Base-by-base conservation (phyloP, 371 early-diverging fungal genomes). In the Neoconidiobolus thromboides region DNA sequence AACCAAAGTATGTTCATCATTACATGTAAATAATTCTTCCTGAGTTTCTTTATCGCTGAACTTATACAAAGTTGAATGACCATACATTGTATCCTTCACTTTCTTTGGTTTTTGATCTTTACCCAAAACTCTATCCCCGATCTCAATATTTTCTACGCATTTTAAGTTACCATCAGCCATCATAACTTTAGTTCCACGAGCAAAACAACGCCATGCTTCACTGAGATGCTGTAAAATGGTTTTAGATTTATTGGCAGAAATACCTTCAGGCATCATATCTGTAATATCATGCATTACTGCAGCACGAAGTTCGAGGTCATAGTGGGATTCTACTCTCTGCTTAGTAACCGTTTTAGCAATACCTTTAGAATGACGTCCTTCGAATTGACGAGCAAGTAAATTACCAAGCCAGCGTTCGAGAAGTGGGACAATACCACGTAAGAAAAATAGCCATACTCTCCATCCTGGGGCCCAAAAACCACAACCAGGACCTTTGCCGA, bases 381-480 rank as follows among this genome's bases (percentile, higher is more conserved):
- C 96, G 67, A 96, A 94, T 69, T 98, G 96, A 70, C 99, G 92
- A 3, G 95, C 92, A 26, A 96, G 81, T 68, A 99, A 74, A 71
- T 97, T 96, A 56, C 93, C 93, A 38, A 98, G 82, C 95, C 98
- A 96, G 55, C 96, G 83, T 70, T 97, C 95, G 46, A 99, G 79
- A 38, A 98, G 71, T 36, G 99, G 96, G 3, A 95, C 93, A 55
- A 94, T 90, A 62, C 99, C 99, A 62, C 99, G 88, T 81, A 98
- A 73, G 75, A 97, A 98, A 77, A 95, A 96, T 38, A 95, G 80
- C 99, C 99, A 99, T 38, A 99, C 96, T 65, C 98, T 83, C 99
- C 99, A 99, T 39, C 89, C 89, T 44, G 98, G 97, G 10, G 94
- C 97, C 99, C 99, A 99, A 70, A 98, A 91, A 55, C 96, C 95